Evolutionary conservation across 2,329 filamentous ascomycete genomes (phyloP).

Genomic region (Aspergillus arachidicola): DNA sequence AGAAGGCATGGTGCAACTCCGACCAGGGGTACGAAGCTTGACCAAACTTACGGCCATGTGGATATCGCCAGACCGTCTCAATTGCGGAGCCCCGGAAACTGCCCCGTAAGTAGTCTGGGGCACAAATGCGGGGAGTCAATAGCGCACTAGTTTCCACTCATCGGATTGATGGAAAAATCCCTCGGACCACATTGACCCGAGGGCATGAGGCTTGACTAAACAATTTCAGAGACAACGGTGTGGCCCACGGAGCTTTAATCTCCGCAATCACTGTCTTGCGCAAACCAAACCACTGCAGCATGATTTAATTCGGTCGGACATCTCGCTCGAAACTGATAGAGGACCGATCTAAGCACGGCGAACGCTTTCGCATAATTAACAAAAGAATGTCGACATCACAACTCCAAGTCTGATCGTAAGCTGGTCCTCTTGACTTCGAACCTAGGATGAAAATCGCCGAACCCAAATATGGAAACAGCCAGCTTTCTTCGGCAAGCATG

Average conservation of each 20-base stretch:
- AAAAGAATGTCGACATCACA: too few relatives aligned
- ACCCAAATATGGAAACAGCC: too few relatives aligned
- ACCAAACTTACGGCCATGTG: not conserved
- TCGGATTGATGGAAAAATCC: constrained; percentile 20
- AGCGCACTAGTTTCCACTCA: constrained; percentile 9
- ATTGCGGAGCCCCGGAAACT: constrained; percentile 1
- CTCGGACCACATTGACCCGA: constrained; percentile 23
- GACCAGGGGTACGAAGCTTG: not conserved
- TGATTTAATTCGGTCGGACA: not conserved
- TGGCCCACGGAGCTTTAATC: not conserved
- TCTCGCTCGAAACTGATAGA: too few relatives aligned
- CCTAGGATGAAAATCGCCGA: too few relatives aligned
- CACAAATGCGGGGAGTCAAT: constrained; percentile 17
- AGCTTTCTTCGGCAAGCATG: too few relatives aligned
- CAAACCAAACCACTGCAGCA: not conserved
- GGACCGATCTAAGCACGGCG: too few relatives aligned
- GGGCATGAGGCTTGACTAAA: not conserved
- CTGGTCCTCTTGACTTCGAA: too few relatives aligned
- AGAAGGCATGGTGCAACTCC: not conserved
- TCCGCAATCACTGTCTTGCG: not conserved
- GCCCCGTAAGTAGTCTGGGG: constrained; percentile 6
- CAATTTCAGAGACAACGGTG: not conserved
- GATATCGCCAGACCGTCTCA: constrained; percentile 4
- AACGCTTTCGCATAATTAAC: too few relatives aligned
- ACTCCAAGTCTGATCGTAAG: too few relatives aligned